Evolutionary conservation across 164 flowering plant species (phyloP).

Genomic region (Paratinospora sagittata): DNA sequence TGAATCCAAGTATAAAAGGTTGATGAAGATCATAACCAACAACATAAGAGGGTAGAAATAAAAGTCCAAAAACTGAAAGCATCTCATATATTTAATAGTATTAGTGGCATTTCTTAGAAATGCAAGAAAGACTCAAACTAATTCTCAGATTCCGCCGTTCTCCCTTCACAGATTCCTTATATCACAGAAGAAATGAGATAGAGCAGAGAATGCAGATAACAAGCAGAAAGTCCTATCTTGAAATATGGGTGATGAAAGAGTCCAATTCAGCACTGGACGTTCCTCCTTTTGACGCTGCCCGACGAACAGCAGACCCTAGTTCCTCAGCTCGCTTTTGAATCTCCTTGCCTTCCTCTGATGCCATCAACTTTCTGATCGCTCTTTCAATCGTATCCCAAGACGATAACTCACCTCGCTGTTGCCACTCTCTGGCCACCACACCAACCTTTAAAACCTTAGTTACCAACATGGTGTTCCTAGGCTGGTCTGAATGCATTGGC

Average conservation of each 20-base stretch:
- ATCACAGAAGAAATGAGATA: background rate
- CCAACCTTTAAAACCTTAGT: conserved; percentile 40
- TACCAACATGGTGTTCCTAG: conserved; percentile 39
- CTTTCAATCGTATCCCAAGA: background rate
- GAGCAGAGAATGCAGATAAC: background rate
- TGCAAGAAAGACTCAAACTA: no score
- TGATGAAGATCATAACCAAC: no score
- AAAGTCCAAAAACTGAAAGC: no score
- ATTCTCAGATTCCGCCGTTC: no score
- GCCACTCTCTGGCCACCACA: conserved; percentile 39
- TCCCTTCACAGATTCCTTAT: background rate
- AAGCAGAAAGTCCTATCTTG: background rate
- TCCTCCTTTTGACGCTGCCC: background rate
- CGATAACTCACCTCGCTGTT: conserved; percentile 15
- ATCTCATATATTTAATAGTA: no score
- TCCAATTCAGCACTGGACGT: background rate
- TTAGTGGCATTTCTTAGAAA: no score
- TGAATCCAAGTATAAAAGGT: no score
- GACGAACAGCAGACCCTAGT: background rate
- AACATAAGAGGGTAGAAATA: no score
- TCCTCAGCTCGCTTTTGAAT: conserved; percentile 4
- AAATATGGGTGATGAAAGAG: conserved; percentile 5
- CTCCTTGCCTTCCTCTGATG: conserved; percentile 2
- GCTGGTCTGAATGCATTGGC: conserved; percentile 86
- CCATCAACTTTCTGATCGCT: conserved; percentile 1